Evolutionary conservation across 176 grass and related monocot species (phyloP), one percentile per base, ranked within the genome.

Genomic region (Oropetium thomaeum): DNA sequence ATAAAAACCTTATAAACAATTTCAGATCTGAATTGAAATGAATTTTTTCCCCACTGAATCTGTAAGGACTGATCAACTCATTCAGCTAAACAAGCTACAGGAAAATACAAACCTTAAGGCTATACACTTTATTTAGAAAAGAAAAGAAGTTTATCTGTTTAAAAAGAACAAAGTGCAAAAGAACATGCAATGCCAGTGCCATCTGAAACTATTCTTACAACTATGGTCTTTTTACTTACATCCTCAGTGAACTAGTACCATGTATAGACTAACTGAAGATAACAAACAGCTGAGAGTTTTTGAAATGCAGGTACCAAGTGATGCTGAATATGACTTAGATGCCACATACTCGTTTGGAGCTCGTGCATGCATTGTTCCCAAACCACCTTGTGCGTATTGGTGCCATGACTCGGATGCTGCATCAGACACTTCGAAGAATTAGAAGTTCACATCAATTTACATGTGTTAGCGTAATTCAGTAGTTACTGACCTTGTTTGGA

Each of bases 391-490:
- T 41, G 39, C 79, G n/a, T 71, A 72, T 64, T 81, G 67, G 33
- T 67, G 60, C 92, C 92, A 96, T 28, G 76, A 53, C 17, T 65
- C 31, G 3, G 41, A 91, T 37, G 92, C 92, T 96, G 88, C 79
- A 84, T 68, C 19, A 43, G 11, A 65, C 13, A 33, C 27, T 63
- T 61, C 44, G 25, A 38, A 44, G 27, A 8, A 10, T 62, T n/a
- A 75, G 16, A 29, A 26, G 1, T 75, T 17, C 20, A 41, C 29
- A 34, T 31, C 22, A 38, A n/a, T n/a, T 20, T 67, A 43, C 30
- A 78, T 29, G 32, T 53, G 6, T 12, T 17, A 12, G 23, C 13
- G 48, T 20, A 73, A 64, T 67, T 19, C 14, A 62, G 27, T 33
- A 68, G 15, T 57, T 17, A 37, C 65, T 86, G 26, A 89, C 92